These are phyloP conservation scores for Orbilia oligospora DNA, from an alignment of 2,329 filamentous ascomycete genomes.

Conservation along the genomic window DNA sequence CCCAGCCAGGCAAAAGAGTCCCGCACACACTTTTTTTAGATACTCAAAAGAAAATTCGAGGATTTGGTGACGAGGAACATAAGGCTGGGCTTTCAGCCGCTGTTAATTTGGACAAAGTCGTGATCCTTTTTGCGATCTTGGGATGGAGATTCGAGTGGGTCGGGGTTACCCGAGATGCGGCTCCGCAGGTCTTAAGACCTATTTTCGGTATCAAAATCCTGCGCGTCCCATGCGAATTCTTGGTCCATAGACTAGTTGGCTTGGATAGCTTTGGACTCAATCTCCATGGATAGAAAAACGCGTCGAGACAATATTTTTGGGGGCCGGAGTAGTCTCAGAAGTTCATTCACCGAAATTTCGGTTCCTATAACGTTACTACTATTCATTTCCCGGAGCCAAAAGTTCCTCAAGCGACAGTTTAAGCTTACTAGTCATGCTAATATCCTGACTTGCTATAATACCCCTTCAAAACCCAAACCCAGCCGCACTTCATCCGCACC, in stretches of 20 bases:
- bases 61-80: conserved; percentile 6
- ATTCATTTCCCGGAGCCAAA: neutral
- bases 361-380: neutral
- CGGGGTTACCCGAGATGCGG: conserved; percentile 14
- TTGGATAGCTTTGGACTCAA: neutral
- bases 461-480: neutral
- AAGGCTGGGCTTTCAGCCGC: conserved; percentile 26
- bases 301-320: neutral
- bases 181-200: conserved; percentile 13
- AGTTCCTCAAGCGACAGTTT: neutral
- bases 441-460: too few species aligned
- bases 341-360: neutral
- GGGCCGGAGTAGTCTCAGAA: neutral
- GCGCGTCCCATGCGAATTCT: neutral
- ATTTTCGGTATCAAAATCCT: conserved; percentile 15
- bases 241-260: neutral
- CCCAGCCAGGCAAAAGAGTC: conserved; percentile 20
- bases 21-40: conserved; percentile 28
- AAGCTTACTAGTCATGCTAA: too few species aligned
- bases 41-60: conserved; percentile 1
- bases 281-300: neutral
- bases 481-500: neutral
- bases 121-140: neutral
- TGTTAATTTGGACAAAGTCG: conserved; percentile 7
- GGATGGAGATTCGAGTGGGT: neutral